Evolutionary conservation across 257 asterid species (phyloP).

Genomic region (Leonotis leonurus): DNA sequence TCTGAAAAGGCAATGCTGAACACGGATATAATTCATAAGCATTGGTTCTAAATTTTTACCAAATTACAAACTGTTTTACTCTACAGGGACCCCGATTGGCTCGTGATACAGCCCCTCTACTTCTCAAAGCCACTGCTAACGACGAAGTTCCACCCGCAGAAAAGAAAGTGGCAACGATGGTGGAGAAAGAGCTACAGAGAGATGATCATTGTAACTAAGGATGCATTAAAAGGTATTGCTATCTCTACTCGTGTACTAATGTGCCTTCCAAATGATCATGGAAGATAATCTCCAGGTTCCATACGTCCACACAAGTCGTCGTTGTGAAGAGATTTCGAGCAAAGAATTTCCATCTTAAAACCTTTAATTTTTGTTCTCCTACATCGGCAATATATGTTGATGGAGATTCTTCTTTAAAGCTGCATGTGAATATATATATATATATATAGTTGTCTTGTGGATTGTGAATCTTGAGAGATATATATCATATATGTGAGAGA

Average conservation of each 20-base stretch:
- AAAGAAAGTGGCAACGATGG: conserved; percentile 33
- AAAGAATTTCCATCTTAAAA: neutral
- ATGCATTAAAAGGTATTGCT: conserved; percentile 22
- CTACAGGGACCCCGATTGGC: conserved; percentile 59
- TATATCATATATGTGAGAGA: neutral
- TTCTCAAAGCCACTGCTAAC: conserved; percentile 24
- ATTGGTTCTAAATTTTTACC: neutral
- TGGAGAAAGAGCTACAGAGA: conserved; percentile 34
- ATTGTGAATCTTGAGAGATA: neutral
- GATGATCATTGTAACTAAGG: conserved; percentile 28
- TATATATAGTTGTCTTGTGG: too few species aligned
- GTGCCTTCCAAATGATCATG: too few species aligned
- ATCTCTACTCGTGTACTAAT: conserved; percentile 25
- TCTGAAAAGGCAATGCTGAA: neutral
- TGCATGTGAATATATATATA: conserved; percentile 22
- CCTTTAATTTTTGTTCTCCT: neutral
- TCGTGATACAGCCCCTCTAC: conserved; percentile 45
- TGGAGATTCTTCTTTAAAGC: neutral
- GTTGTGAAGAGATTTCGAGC: neutral
- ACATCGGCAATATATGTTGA: neutral
- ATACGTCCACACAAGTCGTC: neutral
- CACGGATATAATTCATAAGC: neutral
- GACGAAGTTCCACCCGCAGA: conserved; percentile 19
- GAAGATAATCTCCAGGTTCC: neutral
- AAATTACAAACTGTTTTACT: neutral